Evolutionary conservation across 495 filamentous ascomycete genomes (phyloP), one percentile per base, ranked within the genome.

Genomic region (Cenococcum geophilum): DNA sequence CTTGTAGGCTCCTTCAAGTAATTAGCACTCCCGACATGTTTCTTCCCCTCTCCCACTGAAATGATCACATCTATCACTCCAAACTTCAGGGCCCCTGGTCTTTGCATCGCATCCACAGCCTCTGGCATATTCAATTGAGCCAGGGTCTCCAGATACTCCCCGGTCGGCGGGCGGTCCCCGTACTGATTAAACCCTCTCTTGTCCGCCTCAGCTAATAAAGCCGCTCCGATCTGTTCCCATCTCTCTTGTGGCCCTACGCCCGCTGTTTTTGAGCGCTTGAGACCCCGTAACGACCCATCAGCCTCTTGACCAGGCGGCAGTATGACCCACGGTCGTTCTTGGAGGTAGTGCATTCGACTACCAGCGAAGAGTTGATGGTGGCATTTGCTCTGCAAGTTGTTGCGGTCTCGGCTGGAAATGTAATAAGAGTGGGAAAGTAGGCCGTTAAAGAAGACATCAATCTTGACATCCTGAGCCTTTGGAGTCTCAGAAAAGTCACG

Each of bases 401-500:
- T 37, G 11, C 40, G 43, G n/a, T 61, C 21, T 32, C 58, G 64
- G 14, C 43, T 27, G 20, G 68, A 61, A 32, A 73, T 21, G 37
- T 68, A 68, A 8, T 60, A 55, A n/a, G 72, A 72, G 9, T 50
- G 64, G 2, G 63, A 65, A 2, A 79, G 63, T 5, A 73, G 59
- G 22, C 78, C 78, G 58, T 80, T 80, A 62, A 77, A 63, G 64
- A 74, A 77, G 21, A 79, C 71, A 20, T 76, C 75, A 47, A 80
- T 68, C 55, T 73, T 75, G 35, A 76, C 35, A 48, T 75, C 70
- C 36, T 66, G 67, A 0, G 52, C 21, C 12, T 49, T 59, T 3
- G 4, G 23, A 11, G 34, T 21, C 14, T 45, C 23, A 1, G 53
- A 49, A n/a, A 57, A 40, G 52, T 50, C 57, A 0, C 16, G 47